Evolutionary conservation across 495 filamentous ascomycete genomes (phyloP).

Genomic region (Clavariopsis aquatica): DNA sequence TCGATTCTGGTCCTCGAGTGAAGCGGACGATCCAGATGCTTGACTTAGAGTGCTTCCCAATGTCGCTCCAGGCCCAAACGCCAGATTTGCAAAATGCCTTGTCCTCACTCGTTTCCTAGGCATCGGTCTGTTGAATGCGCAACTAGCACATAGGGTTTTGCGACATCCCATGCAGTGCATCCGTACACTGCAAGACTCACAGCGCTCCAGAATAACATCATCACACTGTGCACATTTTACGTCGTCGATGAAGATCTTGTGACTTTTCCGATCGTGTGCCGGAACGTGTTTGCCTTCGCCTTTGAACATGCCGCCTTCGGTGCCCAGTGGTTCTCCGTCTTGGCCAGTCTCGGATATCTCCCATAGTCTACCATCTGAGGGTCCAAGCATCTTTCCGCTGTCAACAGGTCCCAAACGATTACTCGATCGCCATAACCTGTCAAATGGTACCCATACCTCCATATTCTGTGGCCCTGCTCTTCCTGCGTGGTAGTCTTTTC

Average conservation of each 20-base stretch:
- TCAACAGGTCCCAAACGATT: conserved; percentile 58
- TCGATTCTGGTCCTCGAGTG: conserved; percentile 16
- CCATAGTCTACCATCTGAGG: conserved; percentile 56
- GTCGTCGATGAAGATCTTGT: conserved; percentile 55
- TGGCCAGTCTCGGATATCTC: conserved; percentile 58
- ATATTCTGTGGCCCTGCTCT: conserved; percentile 54
- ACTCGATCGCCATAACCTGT: conserved; percentile 61
- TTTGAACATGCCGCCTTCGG: conserved; percentile 45
- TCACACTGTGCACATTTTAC: conserved; percentile 58
- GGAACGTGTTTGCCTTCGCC: conserved; percentile 60
- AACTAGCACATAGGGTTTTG: conserved; percentile 63
- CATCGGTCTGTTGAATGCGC: conserved; percentile 60
- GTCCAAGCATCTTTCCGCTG: conserved; percentile 31
- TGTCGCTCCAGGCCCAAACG: conserved; percentile 23
- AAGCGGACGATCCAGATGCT: conserved; percentile 37
- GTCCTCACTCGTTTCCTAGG: conserved; percentile 44
- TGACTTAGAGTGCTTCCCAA: conserved; percentile 33
- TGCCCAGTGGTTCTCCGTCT: conserved; percentile 59
- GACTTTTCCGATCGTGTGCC: conserved; percentile 58
- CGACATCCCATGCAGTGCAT: conserved; percentile 67
- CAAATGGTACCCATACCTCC: conserved; percentile 66
- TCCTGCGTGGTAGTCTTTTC: conserved; percentile 60
- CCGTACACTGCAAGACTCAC: conserved; percentile 63
- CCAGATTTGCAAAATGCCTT: conserved; percentile 34
- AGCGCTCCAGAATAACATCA: conserved; percentile 57